A percentile compares a stretch with the other conserved stretches of the same genome.
phyloP scores from a whole-genome alignment of 2,329 filamentous ascomycete genomes.

The Aciculosporium take region DNA sequence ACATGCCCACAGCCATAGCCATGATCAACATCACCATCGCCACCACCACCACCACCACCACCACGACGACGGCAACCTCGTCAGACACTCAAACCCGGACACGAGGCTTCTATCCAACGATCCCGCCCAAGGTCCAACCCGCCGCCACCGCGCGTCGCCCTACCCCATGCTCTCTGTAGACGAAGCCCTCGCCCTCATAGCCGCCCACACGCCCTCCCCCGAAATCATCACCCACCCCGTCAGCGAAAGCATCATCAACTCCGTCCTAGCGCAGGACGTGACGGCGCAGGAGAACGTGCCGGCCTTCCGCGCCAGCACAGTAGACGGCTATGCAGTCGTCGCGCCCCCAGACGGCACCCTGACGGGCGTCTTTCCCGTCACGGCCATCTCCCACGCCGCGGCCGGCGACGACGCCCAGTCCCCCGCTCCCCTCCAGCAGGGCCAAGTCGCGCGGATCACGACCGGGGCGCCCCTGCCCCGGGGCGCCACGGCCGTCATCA shows the following conservation, averaged over 20 bases:
- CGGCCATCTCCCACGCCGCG: constrained; percentile 73
- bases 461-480: constrained; percentile 84
- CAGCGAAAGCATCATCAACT: constrained; percentile 52
- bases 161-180: constrained; percentile 84
- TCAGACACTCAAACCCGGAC: constrained; percentile 49
- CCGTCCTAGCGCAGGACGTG: constrained; percentile 72
- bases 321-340: constrained; percentile 87
- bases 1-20: constrained; percentile 19
- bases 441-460: constrained; percentile 78
- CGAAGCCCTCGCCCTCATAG: constrained; percentile 61
- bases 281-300: constrained; percentile 71
- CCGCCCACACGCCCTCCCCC: constrained; percentile 55
- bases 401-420: constrained; percentile 33
- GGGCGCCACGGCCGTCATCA: constrained; percentile 81
- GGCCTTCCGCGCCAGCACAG: constrained; percentile 88
- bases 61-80: constrained; percentile 45
- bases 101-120: constrained; percentile 37
- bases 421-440: constrained; percentile 41
- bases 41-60: constrained; percentile 27
- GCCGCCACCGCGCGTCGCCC: constrained; percentile 70
- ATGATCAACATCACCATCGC: constrained; percentile 24
- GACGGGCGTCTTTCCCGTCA: constrained; percentile 74
- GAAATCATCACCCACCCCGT: constrained; percentile 44
- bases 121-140: constrained; percentile 44
- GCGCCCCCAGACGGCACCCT: constrained; percentile 47